A percentile compares a stretch with the other conserved stretches of the same genome.
phyloP scores from a whole-genome alignment of 2,329 filamentous ascomycete genomes.

The Botrytis deweyae region DNA sequence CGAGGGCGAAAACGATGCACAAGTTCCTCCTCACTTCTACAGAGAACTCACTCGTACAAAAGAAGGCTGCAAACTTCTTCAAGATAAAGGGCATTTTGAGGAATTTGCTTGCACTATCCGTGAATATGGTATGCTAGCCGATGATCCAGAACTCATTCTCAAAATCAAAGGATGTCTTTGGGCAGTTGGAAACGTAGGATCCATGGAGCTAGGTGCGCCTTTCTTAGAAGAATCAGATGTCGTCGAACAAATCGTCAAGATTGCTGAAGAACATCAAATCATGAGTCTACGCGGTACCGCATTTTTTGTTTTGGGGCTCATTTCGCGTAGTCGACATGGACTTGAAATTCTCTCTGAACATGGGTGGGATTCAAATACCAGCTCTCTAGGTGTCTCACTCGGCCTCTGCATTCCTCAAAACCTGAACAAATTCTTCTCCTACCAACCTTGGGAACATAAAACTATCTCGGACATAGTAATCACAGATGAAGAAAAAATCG shows the following conservation, averaged over 20 bases:
- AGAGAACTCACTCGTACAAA: conserved; percentile 88
- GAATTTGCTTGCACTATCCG: conserved; percentile 89
- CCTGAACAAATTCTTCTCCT: conserved; percentile 74
- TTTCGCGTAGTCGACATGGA: conserved; percentile 88
- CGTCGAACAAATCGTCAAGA: conserved; percentile 80
- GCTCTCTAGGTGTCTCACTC: conserved; percentile 75
- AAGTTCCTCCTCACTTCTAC: conserved; percentile 96
- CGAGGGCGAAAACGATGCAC: conserved; percentile 46
- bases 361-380: conserved; percentile 91
- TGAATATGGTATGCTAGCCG: conserved; percentile 79
- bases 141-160: conserved; percentile 80
- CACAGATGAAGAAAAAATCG: conserved; percentile 48
- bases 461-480: conserved; percentile 37
- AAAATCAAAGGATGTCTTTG: conserved; percentile 97
- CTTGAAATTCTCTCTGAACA: conserved; percentile 85
- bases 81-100: conserved; percentile 92
- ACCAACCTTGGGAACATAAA: conserved; percentile 55
- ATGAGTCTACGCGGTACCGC: conserved; percentile 93
- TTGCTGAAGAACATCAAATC: conserved; percentile 84
- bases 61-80: conserved; percentile 86
- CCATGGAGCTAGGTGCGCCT: conserved; percentile 93
- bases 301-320: conserved; percentile 91
- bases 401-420: conserved; percentile 84
- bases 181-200: conserved; percentile 97
- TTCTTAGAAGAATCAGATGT: conserved; percentile 91